Evolutionary conservation across 2,329 filamentous ascomycete species (phyloP).

Genomic region (Diaporthe australafricana): DNA sequence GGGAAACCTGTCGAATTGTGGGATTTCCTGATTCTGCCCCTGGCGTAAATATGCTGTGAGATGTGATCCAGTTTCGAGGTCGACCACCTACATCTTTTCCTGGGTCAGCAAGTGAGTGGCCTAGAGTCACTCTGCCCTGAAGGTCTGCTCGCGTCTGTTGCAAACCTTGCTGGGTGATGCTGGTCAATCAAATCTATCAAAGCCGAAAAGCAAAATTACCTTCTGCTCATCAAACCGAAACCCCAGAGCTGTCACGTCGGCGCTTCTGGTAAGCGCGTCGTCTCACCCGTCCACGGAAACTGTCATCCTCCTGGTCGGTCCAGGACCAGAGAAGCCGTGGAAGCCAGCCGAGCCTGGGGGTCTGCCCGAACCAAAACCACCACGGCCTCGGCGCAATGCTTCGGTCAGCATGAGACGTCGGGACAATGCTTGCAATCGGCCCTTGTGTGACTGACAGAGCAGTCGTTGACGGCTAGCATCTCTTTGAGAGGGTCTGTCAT

Average conservation of each 20-base stretch:
- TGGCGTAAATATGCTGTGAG: conserved; percentile 3
- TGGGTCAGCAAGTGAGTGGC: background rate
- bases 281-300: conserved; percentile 39
- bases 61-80: conserved; percentile 21
- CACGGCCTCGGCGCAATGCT: conserved; percentile 10
- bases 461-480: background rate
- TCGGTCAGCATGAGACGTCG: background rate
- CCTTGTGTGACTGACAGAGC: background rate
- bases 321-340: background rate
- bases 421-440: background rate
- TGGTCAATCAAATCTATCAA: conserved; percentile 36
- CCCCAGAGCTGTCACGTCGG: conserved; percentile 15
- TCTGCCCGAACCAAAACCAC: conserved; percentile 36
- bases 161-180: conserved; percentile 36
- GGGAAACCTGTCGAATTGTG: conserved; percentile 12
- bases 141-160: conserved; percentile 20
- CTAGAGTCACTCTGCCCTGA: background rate
- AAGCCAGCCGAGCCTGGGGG: conserved; percentile 38
- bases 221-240: conserved; percentile 27
- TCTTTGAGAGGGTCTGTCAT: background rate
- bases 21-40: background rate
- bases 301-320: background rate
- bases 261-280: conserved; percentile 41
- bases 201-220: conserved; percentile 34
- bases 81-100: conserved; percentile 17